Evolutionary conservation across 352 stramenopile species (phyloP).

Genomic region (Pseudoperonospora humuli): DNA sequence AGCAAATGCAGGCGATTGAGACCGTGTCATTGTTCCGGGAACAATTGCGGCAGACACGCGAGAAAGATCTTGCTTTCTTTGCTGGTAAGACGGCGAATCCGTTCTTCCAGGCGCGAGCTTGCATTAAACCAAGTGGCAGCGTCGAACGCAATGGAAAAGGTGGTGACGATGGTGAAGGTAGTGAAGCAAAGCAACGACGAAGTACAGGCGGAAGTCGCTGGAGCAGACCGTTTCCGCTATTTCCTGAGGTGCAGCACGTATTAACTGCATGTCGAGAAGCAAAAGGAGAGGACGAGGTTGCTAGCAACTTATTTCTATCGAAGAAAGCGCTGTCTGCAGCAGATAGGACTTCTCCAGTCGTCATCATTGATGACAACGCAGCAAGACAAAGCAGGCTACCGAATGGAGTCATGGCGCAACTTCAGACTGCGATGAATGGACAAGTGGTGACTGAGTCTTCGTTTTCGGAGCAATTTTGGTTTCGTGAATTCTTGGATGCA

Average conservation of each 20-base stretch:
- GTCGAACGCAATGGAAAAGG: slow-evolving; percentile 16
- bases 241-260: slow-evolving; percentile 44
- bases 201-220: slow-evolving; percentile 21
- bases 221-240: slow-evolving; percentile 30
- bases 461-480: slow-evolving; percentile 55
- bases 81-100: slow-evolving; percentile 46
- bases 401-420: slow-evolving; percentile 8
- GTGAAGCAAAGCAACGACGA: slow-evolving; percentile 13
- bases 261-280: slow-evolving; percentile 5
- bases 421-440: slow-evolving; percentile 26
- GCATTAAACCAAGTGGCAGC: slow-evolving; percentile 10
- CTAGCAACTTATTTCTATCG: neutral
- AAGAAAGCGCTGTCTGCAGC: slow-evolving; percentile 4
- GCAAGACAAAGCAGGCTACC: slow-evolving; percentile 5
- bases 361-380: slow-evolving; percentile 33
- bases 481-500: slow-evolving; percentile 31
- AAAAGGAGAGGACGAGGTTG: slow-evolving; percentile 8
- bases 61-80: slow-evolving; percentile 69
- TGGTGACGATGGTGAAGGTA: slow-evolving; percentile 17
- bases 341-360: slow-evolving; percentile 3
- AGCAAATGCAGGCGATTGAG: slow-evolving; percentile 65
- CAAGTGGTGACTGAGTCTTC: slow-evolving; percentile 36
- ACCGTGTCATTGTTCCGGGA: slow-evolving; percentile 53
- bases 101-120: slow-evolving; percentile 49
- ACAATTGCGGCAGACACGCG: slow-evolving; percentile 49